These are phyloP conservation scores for Fusarium algeriense DNA, from an alignment of 2,329 filamentous ascomycete genomes.

Conservation along the genomic window DNA sequence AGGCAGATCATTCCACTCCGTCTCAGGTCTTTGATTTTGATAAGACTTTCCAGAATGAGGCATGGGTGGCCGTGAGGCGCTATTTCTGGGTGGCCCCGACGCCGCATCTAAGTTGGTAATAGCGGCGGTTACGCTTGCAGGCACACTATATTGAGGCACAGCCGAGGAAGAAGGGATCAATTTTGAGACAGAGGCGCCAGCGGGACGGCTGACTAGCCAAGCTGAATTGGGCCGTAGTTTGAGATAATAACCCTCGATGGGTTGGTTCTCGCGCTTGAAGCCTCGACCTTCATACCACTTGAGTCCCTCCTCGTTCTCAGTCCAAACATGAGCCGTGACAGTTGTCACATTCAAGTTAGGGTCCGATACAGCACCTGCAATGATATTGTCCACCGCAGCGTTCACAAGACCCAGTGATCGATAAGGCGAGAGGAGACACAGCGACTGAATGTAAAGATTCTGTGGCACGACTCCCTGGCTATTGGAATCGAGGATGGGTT, in stretches of 20 bases:
- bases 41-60: constrained; percentile 61
- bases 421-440: constrained; percentile 73
- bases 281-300: constrained; percentile 72
- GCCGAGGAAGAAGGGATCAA: constrained; percentile 40
- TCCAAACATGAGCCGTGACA: constrained; percentile 77
- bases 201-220: constrained; percentile 66
- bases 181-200: constrained; percentile 48
- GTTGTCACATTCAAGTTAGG: constrained; percentile 55
- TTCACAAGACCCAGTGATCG: constrained; percentile 69
- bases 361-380: constrained; percentile 54
- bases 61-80: constrained; percentile 41
- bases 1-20: constrained; percentile 75
- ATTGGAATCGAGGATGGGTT: constrained; percentile 52
- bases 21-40: constrained; percentile 69
- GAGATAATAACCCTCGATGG: constrained; percentile 71
- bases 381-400: constrained; percentile 67
- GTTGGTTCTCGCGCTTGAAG: constrained; percentile 62
- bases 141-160: constrained; percentile 25
- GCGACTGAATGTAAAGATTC: constrained; percentile 73
- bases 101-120: constrained; percentile 50
- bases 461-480: constrained; percentile 47
- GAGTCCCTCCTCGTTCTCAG: constrained; percentile 72
- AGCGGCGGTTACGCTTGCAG: constrained; percentile 49
- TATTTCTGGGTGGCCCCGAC: constrained; percentile 40
- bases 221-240: constrained; percentile 72